These are phyloP conservation scores for Suhomyces kilbournensis DNA, from an alignment of 805 yeast species.

Conservation along the genomic window DNA sequence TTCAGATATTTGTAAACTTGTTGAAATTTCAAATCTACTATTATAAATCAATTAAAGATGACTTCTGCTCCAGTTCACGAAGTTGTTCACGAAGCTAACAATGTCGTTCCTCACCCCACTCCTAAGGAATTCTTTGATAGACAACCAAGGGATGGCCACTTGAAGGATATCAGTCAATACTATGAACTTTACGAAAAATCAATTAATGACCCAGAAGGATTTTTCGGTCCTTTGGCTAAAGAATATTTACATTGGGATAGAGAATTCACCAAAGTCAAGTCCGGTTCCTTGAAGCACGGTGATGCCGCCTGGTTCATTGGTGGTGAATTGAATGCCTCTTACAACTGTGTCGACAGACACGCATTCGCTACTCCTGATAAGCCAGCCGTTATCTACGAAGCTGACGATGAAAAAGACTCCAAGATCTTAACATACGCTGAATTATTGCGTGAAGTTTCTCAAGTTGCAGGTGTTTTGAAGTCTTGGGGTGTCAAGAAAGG, in stretches of 20 bases:
- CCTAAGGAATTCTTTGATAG: constrained; percentile 54
- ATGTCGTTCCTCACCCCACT: constrained; percentile 46
- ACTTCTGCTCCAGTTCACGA: constrained; percentile 32
- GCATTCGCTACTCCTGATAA: constrained; percentile 70
- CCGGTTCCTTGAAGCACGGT: constrained; percentile 60
- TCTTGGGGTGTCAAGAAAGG: constrained; percentile 72
- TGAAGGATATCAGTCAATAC: constrained; percentile 66
- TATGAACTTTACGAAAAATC: constrained; percentile 67
- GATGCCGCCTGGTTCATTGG: constrained; percentile 71
- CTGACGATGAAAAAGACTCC: constrained; percentile 71
- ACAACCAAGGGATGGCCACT: constrained; percentile 60
- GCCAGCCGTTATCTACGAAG: constrained; percentile 75
- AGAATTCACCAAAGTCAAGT: constrained; percentile 62
- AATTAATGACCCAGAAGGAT: constrained; percentile 71
- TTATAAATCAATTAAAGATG: constrained; percentile 12
- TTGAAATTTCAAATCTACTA: background rate
- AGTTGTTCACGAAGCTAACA: constrained; percentile 63
- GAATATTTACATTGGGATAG: constrained; percentile 76
- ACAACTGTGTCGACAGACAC: constrained; percentile 80
- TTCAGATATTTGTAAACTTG: background rate
- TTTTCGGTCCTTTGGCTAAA: constrained; percentile 76
- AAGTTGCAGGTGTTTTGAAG: constrained; percentile 66
- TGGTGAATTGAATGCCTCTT: constrained; percentile 77
- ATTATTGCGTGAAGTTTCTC: constrained; percentile 65
- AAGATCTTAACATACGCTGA: constrained; percentile 65